Base-by-base conservation (phyloP, 495 filamentous ascomycete genomes). In the Chaetomium cochliodes region DNA sequence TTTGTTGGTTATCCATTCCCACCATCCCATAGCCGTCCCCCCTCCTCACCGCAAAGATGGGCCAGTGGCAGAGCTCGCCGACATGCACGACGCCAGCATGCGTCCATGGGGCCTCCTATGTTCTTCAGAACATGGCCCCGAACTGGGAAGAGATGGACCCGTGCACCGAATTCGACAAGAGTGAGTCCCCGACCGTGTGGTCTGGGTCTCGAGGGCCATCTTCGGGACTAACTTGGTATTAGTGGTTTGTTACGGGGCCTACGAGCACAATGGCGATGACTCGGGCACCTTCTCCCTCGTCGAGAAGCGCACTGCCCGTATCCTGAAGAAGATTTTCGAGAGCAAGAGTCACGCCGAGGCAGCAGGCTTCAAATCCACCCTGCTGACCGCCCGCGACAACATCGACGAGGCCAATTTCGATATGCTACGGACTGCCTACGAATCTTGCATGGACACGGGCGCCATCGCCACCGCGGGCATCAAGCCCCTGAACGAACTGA, bases 161-260 rank as follows among this genome's bases (percentile, higher is more conserved):
- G 5, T 92, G 89, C 66, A 85, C 78, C 49, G 69, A 90, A 57
- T 91, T 91, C 63, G 87, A 91, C 60, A 78, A 86, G 69, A 58
- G 67, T 69, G 64, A 63, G 65, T 82, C 2, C 13, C 20, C 16
- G 13, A 1, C 5, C 18, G n/a, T 15, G 8, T 50, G 18, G 13
- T 13, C n/a, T 7, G 11, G 0, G 4, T 3, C 3, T 16, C 5
- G 9, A 26, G 33, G 9, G 33, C 8, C 8, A 8, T 37, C 37
- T n/a, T n/a, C n/a, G 25, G 18, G 2, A 3, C 33, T 52, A 11
- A 53, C 53, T 25, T 20, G 0, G n/a, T 8, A 26, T 2, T 25
- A 67, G 65, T 85, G 67, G 86, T 89, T 42, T 92, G 89, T 69
- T 86, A 84, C 58, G 88, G 88, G 20, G 90, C 87, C 83, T 74